Conservation (phyloP, 2,329 filamentous ascomycete genomes). For the Mycosphaerelloides madeirae region DNA sequence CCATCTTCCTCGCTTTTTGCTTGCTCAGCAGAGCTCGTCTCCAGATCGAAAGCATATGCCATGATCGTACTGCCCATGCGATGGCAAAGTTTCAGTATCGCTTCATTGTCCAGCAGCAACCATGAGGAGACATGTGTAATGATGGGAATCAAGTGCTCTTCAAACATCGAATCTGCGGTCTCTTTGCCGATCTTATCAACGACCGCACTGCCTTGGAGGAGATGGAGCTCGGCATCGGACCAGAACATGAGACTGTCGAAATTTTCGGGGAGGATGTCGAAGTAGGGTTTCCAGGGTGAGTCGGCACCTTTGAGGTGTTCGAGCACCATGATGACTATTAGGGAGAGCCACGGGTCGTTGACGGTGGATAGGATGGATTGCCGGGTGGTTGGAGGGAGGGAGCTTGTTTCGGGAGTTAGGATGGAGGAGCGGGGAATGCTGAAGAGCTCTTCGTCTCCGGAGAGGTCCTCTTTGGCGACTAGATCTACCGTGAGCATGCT, state of each 20-base stretch:
- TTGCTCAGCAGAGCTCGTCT: constrained; percentile 43
- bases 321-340: constrained; percentile 77
- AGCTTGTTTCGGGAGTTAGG: constrained; percentile 68
- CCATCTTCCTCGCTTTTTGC: constrained; percentile 54
- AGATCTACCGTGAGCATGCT: constrained; percentile 4
- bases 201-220: constrained; percentile 75
- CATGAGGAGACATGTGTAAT: constrained; percentile 37
- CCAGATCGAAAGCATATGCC: constrained; percentile 87
- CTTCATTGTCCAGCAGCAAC: constrained; percentile 30
- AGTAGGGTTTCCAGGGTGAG: constrained; percentile 74
- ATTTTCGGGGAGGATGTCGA: constrained; percentile 63
- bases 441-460: constrained; percentile 72
- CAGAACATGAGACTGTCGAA: constrained; percentile 94
- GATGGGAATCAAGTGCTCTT: constrained; percentile 52
- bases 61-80: constrained; percentile 84
- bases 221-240: constrained; percentile 62
- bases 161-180: constrained; percentile 66
- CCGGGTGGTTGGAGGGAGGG: constrained; percentile 44
- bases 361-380: constrained; percentile 35
- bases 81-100: constrained; percentile 58
- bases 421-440: constrained; percentile 68
- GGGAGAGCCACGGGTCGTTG: constrained; percentile 46
- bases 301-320: constrained; percentile 57
- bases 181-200: constrained; percentile 69
- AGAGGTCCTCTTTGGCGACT: constrained; percentile 69